phyloP scores from a whole-genome alignment of 306 rosid species.

The Cercis canadensis region DNA sequence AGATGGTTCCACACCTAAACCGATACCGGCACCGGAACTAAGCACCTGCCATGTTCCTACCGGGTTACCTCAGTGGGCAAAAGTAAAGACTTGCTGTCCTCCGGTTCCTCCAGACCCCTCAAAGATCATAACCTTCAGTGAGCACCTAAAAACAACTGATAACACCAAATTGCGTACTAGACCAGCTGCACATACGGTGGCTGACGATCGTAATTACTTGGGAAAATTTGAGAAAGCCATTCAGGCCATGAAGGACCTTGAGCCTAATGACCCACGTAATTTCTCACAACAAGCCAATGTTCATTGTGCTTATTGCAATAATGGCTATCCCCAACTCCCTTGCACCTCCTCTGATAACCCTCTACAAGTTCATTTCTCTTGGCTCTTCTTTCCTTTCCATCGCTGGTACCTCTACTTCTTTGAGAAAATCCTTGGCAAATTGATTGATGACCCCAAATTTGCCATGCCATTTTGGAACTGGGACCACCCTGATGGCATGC shows the following conservation, averaged over 20 bases:
- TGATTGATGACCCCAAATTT: constrained; percentile 20
- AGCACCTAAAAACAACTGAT: too few relatives aligned
- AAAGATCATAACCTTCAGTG: constrained; percentile 25
- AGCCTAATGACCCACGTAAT: constrained; percentile 60
- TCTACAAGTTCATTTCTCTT: constrained; percentile 49
- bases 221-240: constrained; percentile 48
- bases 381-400: constrained; percentile 69
- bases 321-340: constrained; percentile 53
- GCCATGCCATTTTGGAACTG: too few relatives aligned
- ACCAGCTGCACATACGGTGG: constrained; percentile 53
- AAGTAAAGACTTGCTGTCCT: constrained; percentile 48
- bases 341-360: constrained; percentile 42
- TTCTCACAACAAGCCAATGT: constrained; percentile 55
- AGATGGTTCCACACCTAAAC: background rate
- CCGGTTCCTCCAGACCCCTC: constrained; percentile 11
- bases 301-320: constrained; percentile 66
- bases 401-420: constrained; percentile 57
- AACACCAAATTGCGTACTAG: constrained; percentile 20
- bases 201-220: constrained; percentile 21
- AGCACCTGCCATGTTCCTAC: constrained; percentile 36
- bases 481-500: too few relatives aligned
- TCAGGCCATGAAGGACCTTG: constrained; percentile 48
- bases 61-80: constrained; percentile 38
- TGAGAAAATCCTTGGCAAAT: constrained; percentile 52
- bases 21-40: constrained; percentile 45